Evolutionary conservation across 176 grass and related monocot genomes (phyloP).

Genomic region (Aegilops longissima): DNA sequence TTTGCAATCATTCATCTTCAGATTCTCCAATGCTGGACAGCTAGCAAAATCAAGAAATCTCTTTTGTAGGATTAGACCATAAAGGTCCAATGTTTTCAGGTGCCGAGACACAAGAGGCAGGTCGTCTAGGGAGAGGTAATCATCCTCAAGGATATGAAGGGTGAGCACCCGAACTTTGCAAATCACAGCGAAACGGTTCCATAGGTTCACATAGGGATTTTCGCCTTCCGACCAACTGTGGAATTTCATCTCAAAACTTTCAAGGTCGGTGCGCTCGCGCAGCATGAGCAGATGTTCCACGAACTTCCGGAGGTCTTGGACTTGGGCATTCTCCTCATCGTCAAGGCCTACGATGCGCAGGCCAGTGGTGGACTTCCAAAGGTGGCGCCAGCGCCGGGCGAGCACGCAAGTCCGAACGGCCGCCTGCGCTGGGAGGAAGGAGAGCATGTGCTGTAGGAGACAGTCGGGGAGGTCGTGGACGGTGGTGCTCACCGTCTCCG

Average conservation of each 20-base stretch:
- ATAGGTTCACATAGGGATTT: not conserved
- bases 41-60: not conserved
- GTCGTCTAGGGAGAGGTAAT: not conserved
- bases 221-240: rapidly evolving
- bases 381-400: not conserved
- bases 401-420: not conserved
- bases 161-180: not conserved
- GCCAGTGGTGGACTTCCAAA: not conserved
- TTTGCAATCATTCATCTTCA: not conserved
- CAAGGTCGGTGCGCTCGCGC: not conserved
- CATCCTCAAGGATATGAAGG: not conserved
- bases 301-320: not conserved
- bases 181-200: not conserved
- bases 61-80: not conserved
- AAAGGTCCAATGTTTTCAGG: not conserved
- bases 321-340: not conserved
- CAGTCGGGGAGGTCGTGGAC: not conserved
- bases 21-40: not conserved
- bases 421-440: not conserved
- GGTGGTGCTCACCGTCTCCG: not conserved
- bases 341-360: not conserved
- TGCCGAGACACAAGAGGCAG: not conserved
- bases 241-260: not conserved
- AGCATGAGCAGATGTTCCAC: not conserved
- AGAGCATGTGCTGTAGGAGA: not conserved